Base-by-base conservation (phyloP, 2,329 filamentous ascomycete genomes). In the Fusarium metavorans region DNA sequence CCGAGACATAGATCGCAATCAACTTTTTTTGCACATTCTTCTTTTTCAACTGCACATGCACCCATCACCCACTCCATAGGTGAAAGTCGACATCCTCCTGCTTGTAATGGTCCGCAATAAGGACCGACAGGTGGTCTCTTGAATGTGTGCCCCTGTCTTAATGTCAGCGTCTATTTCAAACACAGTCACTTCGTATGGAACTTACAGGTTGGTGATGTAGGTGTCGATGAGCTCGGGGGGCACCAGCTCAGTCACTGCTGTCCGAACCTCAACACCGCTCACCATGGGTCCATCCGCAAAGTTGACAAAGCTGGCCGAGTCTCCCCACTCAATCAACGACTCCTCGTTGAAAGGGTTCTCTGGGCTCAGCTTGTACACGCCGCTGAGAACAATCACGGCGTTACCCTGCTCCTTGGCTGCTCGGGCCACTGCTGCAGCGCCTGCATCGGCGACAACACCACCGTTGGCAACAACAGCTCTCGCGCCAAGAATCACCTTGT, bases 361-460 rank as follows among this genome's bases (percentile, higher is more conserved):
- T 0, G 97, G 95, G 76, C 94, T 97, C 65, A 99, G 90, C 84
- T 97, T 97, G 87, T 98, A 98, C 23, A 98, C 92, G 35, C 95
- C 96, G 62, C 93, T 94, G 50, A 99, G 90, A 4, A 97, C 94
- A 27, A 98, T 92, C 20, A 99, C 95, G 0, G 95, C 93, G 27
- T 93, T 94, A 74, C 92, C 91, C 78, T 95, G 93, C 75, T 93
- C 92, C 80, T 93, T 93, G 16, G 97, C 97, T 9, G 95, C 95
- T 71, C 93, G 92, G 6, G 95, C 95, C 74, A 98, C 93, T 45
- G 94, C 91, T 23, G 91, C 91, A 11, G 94, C 93, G n/a, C 97
- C 97, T 6, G 93, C 92, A 45, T 95, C 93, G 20, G 95, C 93
- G 32, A 98, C 89, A 30, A 98, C 90, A 8, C 94, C 94, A 61